Percentiles rank a stretch among this genome's conserved stretches.
These are phyloP conservation scores for Metschnikowia similis DNA, from an alignment of 805 yeast genomes.

Conservation along the genomic window DNA sequence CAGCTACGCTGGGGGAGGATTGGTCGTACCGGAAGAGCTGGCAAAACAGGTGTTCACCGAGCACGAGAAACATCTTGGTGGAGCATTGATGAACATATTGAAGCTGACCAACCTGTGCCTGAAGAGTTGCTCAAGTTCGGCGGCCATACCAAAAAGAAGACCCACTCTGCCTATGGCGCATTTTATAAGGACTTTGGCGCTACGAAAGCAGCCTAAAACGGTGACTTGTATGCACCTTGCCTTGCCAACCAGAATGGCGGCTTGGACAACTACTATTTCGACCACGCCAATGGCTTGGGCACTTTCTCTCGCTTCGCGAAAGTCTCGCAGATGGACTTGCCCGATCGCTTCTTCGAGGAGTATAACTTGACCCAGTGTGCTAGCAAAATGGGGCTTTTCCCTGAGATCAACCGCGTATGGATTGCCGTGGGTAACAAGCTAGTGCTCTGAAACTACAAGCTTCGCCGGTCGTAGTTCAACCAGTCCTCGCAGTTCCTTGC, in stretches of 20 bases:
- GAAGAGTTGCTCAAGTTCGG: constrained; percentile 93
- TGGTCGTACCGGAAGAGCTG: constrained; percentile 98
- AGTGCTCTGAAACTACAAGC: constrained; percentile 77
- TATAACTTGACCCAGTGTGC: constrained; percentile 61
- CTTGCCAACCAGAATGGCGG: constrained; percentile 47
- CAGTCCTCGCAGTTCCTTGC: constrained; percentile 58
- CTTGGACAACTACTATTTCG: constrained; percentile 63
- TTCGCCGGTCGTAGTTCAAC: constrained; percentile 45
- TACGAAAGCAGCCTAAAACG: constrained; percentile 77
- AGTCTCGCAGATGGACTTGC: constrained; percentile 62
- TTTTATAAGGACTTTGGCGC: constrained; percentile 91
- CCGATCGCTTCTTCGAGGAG: constrained; percentile 75
- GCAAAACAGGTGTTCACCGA: constrained; percentile 95
- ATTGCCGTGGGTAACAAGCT: constrained; percentile 75
- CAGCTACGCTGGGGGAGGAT: too few relatives aligned
- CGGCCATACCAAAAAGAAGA: constrained; percentile 96
- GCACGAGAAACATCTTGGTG: constrained; percentile 92
- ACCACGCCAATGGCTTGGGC: constrained; percentile 41
- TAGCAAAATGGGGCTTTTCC: constrained; percentile 78
- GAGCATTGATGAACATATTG: constrained; percentile 87
- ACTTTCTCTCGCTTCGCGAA: constrained; percentile 75
- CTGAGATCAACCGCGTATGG: constrained; percentile 82
- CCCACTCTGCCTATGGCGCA: constrained; percentile 97
- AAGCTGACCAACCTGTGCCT: constrained; percentile 94
- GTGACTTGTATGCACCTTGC: constrained; percentile 51